These are phyloP conservation scores for Phlebopus sp. DNA, from an alignment of 1,284 basidiomycete genomes.

Conservation along the genomic window DNA sequence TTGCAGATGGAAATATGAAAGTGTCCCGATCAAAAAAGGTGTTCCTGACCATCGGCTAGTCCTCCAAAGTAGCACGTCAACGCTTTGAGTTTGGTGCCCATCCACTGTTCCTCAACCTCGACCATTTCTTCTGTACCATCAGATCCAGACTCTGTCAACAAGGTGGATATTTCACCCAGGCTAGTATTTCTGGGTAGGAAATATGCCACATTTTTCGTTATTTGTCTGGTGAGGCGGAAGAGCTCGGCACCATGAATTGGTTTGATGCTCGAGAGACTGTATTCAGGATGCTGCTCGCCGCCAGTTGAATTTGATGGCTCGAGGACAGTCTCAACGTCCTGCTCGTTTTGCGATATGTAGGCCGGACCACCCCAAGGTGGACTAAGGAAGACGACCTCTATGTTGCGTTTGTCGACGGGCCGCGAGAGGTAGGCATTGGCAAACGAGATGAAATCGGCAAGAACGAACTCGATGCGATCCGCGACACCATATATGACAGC, in stretches of 20 bases:
- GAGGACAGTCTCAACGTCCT: conserved; percentile 13
- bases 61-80: conserved; percentile 83
- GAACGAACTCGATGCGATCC: conserved; percentile 90
- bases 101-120: conserved; percentile 89
- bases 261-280: conserved; percentile 66
- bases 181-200: conserved; percentile 86
- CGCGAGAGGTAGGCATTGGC: conserved; percentile 54
- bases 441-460: conserved; percentile 85
- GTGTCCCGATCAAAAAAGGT: conserved; percentile 41
- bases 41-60: conserved; percentile 61
- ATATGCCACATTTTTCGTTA: conserved; percentile 84
- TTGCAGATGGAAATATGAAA: neutral
- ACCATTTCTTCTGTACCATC: conserved; percentile 45
- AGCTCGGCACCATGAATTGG: conserved; percentile 83
- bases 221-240: conserved; percentile 65
- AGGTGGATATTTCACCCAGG: conserved; percentile 67
- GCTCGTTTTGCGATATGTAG: conserved; percentile 49
- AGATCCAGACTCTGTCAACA: conserved; percentile 35
- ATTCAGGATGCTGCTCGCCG: conserved; percentile 47
- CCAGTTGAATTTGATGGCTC: conserved; percentile 11
- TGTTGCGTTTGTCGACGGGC: conserved; percentile 38
- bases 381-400: conserved; percentile 89
- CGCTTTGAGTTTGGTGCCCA: conserved; percentile 81
- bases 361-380: conserved; percentile 91
- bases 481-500: conserved; percentile 91